Base-by-base conservation (phyloP, 2,329 filamentous ascomycete genomes). In the Fusarium goolgardi region DNA sequence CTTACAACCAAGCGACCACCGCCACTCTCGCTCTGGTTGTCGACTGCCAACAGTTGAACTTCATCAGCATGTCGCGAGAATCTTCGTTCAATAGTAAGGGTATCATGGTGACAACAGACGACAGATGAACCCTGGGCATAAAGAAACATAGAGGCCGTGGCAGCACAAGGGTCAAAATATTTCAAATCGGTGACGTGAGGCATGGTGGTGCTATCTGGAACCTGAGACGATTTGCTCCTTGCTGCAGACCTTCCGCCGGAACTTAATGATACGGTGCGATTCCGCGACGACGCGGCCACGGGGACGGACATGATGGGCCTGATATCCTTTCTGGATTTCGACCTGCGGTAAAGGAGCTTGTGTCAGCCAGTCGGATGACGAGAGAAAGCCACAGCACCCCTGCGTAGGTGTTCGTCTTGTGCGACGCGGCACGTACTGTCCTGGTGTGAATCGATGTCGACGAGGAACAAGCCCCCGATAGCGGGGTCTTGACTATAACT, bases 21-120 rank as follows among this genome's bases (percentile, higher is more conserved):
- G 5, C 94, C 94, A 63, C 89, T 83, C 71, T 97, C 94, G 78
- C 94, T 97, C 57, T 92, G 89, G 75, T 94, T 98, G 78, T 99
- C 96, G 54, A 96, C 94, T 1, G 91, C 90, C 55, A 99, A 88
- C 74, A 97, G 86, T 56, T 90, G 86, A 31, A 99, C 89, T 70
- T 96, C 90, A 67, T 97, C 92, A 34, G 88, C 86, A 78, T 99
- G 96, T 61, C 90, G 86, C 29, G 91, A 89, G 76, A 98, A 98
- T 20, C 91, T 87, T 63, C 94, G 86, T 75, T 98, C 95, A 70
- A 98, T 90, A 20, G 91, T 92, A 55, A 99, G 82, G 5, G 92
- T 97, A 76, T 98, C 95, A 80, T 98, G 95, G 75, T 97, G 94
- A 32, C 95, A 89, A 78, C 94, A 96, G 25, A 97, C 85, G 60